Evolutionary conservation across 2,329 filamentous ascomycete species (phyloP).

Genomic region (Monosporascus sp.): DNA sequence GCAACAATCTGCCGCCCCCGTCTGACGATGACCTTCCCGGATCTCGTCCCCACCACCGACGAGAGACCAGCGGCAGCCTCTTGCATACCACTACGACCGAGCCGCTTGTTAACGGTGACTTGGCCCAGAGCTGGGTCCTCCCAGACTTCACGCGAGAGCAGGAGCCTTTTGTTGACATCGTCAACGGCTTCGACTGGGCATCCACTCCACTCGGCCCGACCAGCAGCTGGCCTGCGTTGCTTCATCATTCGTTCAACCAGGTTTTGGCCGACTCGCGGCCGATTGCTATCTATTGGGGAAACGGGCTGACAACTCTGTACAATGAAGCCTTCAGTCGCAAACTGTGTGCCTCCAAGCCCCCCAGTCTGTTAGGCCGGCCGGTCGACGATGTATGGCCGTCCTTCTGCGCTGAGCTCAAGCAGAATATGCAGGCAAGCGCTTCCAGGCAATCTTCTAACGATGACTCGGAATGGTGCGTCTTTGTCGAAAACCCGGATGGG

Average conservation of each 20-base stretch:
- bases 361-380: conserved; percentile 54
- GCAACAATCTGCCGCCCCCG: conserved; percentile 29
- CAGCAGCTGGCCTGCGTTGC: conserved; percentile 38
- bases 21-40: conserved; percentile 16
- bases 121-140: conserved; percentile 22
- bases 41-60: conserved; percentile 5
- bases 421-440: conserved; percentile 31
- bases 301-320: conserved; percentile 60
- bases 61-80: conserved; percentile 6
- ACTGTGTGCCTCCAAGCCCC: conserved; percentile 61
- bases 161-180: conserved; percentile 33
- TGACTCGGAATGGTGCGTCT: conserved; percentile 42
- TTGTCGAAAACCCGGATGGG: conserved; percentile 36
- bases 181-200: conserved; percentile 42
- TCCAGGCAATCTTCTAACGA: conserved; percentile 27
- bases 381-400: conserved; percentile 58
- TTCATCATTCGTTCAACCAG: conserved; percentile 41
- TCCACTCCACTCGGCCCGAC: conserved; percentile 42
- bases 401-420: conserved; percentile 30
- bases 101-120: conserved; percentile 10
- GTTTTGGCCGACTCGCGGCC: conserved; percentile 41
- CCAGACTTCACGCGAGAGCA: conserved; percentile 31
- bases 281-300: conserved; percentile 60
- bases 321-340: conserved; percentile 62
- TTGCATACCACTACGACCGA: conserved; percentile 3